These are phyloP conservation scores for Hyphopichia khmerensis DNA, from an alignment of 1,139 yeast genomes.

Conservation along the genomic window DNA sequence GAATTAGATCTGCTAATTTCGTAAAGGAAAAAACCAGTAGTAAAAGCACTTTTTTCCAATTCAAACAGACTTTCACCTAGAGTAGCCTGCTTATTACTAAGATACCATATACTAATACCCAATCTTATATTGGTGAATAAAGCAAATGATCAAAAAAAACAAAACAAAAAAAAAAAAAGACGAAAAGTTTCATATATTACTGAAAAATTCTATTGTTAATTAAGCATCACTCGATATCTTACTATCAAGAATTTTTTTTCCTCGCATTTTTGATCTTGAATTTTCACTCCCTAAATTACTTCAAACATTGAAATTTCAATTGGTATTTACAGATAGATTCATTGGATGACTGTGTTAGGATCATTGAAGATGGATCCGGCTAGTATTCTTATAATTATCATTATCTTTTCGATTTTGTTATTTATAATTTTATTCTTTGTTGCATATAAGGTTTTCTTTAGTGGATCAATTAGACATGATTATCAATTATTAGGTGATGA, in stretches of 20 bases:
- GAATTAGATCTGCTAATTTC: neutral
- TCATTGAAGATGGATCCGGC: slow-evolving; percentile 10
- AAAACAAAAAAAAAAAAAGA: neutral
- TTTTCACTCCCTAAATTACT: neutral
- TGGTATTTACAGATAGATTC: no score
- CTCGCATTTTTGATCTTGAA: neutral
- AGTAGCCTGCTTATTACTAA: no score
- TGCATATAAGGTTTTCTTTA: slow-evolving; percentile 13
- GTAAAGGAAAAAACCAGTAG: no score
- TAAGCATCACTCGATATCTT: neutral
- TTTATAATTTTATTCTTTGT: slow-evolving; percentile 14
- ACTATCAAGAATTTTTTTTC: neutral
- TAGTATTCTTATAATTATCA: slow-evolving; percentile 12
- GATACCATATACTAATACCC: no score
- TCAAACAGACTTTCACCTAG: no score
- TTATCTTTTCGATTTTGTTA: slow-evolving; percentile 12
- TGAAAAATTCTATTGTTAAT: neutral
- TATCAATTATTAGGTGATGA: slow-evolving; percentile 19
- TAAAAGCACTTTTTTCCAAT: no score
- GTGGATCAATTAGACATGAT: slow-evolving; percentile 12
- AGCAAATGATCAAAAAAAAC: neutral
- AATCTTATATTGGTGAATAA: no score
- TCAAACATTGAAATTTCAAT: no score
- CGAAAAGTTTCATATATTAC: neutral
- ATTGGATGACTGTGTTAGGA: neutral